A percentile compares a stretch with the other conserved stretches of the same genome.
phyloP scores from a whole-genome alignment of 768 basidiomycete genomes.

The Rossbeevera mucosa region DNA sequence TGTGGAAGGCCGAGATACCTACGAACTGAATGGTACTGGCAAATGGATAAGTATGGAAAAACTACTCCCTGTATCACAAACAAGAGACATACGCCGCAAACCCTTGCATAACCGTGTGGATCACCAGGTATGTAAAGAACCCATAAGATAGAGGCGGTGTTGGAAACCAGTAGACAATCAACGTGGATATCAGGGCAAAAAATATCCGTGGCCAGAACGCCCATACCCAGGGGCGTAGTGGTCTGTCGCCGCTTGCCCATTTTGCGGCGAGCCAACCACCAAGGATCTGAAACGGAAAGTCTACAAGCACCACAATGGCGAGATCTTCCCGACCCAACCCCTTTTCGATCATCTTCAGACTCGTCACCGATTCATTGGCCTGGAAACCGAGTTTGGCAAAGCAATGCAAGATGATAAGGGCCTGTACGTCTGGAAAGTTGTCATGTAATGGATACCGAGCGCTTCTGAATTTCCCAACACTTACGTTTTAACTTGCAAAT shows the following conservation, averaged over 20 bases:
- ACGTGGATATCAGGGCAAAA: slow-evolving; percentile 66
- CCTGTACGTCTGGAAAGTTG: slow-evolving; percentile 70
- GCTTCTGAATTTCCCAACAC: slow-evolving; percentile 16
- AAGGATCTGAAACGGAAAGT: slow-evolving; percentile 95
- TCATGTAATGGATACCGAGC: neutral
- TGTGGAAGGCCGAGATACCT: slow-evolving; percentile 98
- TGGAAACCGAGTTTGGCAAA: slow-evolving; percentile 94
- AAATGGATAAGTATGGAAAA: slow-evolving; percentile 5
- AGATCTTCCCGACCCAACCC: slow-evolving; percentile 94
- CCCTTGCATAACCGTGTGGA: slow-evolving; percentile 77
- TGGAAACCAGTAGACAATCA: slow-evolving; percentile 85
- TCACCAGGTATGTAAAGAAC: slow-evolving; percentile 78
- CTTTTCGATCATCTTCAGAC: slow-evolving; percentile 94
- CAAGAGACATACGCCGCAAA: slow-evolving; percentile 68
- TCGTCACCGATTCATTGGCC: slow-evolving; percentile 87
- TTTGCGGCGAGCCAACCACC: slow-evolving; percentile 93
- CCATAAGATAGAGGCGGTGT: slow-evolving; percentile 61
- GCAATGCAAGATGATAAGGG: slow-evolving; percentile 79
- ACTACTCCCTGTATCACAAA: neutral
- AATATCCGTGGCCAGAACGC: slow-evolving; percentile 86
- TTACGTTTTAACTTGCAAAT: slow-evolving; percentile 88
- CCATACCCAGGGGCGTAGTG: slow-evolving; percentile 81
- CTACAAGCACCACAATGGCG: slow-evolving; percentile 91
- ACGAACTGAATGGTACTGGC: slow-evolving; percentile 96
- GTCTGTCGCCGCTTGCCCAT: slow-evolving; percentile 79